Evolutionary conservation across 257 asterid genomes (phyloP).

Genomic region (Knoxia roxburghii): DNA sequence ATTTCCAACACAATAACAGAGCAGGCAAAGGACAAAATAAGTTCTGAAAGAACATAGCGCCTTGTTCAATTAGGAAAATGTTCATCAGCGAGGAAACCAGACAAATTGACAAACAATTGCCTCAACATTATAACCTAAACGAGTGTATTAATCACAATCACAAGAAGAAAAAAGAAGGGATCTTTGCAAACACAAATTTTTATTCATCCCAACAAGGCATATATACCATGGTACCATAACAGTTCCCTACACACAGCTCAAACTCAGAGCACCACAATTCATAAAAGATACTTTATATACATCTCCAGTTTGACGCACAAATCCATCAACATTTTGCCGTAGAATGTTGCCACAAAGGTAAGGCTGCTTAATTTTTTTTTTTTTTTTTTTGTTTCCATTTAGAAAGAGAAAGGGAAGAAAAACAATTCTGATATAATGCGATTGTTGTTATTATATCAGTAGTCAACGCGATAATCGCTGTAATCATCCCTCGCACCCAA

Average conservation of each 20-base stretch:
- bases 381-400: too few species aligned
- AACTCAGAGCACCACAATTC: too few species aligned
- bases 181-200: background rate
- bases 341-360: conserved; percentile 10
- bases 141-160: background rate
- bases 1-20: too few species aligned
- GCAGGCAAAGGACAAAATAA: too few species aligned
- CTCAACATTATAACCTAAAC: background rate
- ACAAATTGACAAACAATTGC: too few species aligned
- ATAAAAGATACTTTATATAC: too few species aligned
- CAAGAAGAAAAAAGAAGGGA: background rate
- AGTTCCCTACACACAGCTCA: conserved; percentile 32
- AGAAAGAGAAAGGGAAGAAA: too few species aligned
- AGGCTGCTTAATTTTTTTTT: background rate
- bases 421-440: conserved; percentile 17
- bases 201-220: conserved; percentile 2
- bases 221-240: background rate
- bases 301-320: too few species aligned
- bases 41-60: too few species aligned
- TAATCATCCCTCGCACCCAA: conserved; percentile 48
- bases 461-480: conserved; percentile 46
- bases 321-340: too few species aligned
- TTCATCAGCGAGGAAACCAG: too few species aligned
- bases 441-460: conserved; percentile 24
- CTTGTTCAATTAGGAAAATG: too few species aligned